These are phyloP conservation scores for Chlorella sp. DNA, from an alignment of 139 green algal genomes.

Conservation along the genomic window DNA sequence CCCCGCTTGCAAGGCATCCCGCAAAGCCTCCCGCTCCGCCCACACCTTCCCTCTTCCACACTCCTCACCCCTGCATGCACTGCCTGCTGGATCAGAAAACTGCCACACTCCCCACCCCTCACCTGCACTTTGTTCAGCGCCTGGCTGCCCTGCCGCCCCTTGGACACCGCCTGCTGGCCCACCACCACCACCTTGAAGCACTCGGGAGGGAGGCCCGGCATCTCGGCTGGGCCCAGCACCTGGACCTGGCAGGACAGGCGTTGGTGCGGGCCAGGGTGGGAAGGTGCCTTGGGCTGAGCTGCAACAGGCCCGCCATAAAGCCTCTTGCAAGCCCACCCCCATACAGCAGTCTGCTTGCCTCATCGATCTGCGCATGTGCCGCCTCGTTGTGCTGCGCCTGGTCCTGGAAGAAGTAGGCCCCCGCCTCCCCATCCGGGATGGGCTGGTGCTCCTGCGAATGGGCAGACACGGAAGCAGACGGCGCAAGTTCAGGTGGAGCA, in stretches of 20 bases:
- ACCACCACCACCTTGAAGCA: constrained; percentile 24
- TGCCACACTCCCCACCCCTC: not conserved
- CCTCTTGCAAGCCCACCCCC: no score
- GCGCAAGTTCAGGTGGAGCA: no score
- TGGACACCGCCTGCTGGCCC: constrained; percentile 51
- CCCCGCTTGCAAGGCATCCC: no score
- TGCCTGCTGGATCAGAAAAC: no score
- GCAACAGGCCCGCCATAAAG: no score
- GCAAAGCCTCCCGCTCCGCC: no score
- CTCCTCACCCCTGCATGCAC: not conserved
- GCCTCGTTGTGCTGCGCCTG: constrained; percentile 59
- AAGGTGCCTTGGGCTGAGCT: no score
- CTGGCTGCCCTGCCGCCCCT: constrained; percentile 25
- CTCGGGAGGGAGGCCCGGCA: constrained; percentile 37
- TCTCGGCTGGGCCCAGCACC: constrained; percentile 12
- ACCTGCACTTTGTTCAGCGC: constrained; percentile 48
- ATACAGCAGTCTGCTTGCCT: no score
- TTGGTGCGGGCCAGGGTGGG: not conserved
- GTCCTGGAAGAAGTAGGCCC: constrained; percentile 60
- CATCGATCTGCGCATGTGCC: constrained; percentile 22
- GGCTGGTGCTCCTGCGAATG: constrained; percentile 46
- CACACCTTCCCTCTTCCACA: not conserved
- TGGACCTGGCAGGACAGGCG: not conserved
- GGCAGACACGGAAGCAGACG: no score
- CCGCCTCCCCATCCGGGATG: constrained; percentile 40